phyloP scores from a whole-genome alignment of 1,284 basidiomycete species.

The Apiotrichum gracile region DNA sequence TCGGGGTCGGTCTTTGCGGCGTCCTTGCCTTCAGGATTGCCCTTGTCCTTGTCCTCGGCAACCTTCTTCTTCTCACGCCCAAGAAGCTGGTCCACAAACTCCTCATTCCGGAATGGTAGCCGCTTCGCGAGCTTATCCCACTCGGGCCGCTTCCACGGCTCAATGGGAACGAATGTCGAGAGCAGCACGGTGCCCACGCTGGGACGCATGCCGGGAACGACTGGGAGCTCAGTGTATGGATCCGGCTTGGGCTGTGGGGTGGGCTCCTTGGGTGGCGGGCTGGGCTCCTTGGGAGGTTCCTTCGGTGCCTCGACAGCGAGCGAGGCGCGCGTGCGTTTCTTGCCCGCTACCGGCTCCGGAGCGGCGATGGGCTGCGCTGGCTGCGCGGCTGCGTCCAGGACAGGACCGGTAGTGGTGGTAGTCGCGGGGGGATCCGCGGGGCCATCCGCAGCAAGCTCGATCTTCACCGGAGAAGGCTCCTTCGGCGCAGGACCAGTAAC shows the following conservation, averaged over 20 bases:
- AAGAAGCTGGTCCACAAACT: constrained; percentile 16
- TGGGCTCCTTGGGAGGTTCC: constrained; percentile 1
- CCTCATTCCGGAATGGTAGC: constrained; percentile 34
- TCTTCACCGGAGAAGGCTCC: neutral
- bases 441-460: neutral
- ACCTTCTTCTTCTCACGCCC: neutral
- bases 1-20: neutral
- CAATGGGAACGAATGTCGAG: constrained; percentile 29
- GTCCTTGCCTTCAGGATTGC: neutral
- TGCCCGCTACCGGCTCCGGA: neutral
- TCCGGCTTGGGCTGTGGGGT: constrained; percentile 6
- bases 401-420: neutral
- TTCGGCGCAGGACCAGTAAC: constrained; percentile 16
- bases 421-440: neutral
- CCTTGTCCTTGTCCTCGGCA: neutral
- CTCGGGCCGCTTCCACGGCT: constrained; percentile 26
- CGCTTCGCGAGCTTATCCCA: constrained; percentile 25
- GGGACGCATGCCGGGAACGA: constrained; percentile 26
- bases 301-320: constrained; percentile 4
- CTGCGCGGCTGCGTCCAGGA: neutral
- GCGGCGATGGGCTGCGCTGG: no score
- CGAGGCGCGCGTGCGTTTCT: constrained; percentile 16
- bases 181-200: constrained; percentile 31
- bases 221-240: constrained; percentile 14
- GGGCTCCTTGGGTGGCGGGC: constrained; percentile 6